phyloP scores from a whole-genome alignment of 148 eudicot genomes.

The Talinum fruticosum region DNA sequence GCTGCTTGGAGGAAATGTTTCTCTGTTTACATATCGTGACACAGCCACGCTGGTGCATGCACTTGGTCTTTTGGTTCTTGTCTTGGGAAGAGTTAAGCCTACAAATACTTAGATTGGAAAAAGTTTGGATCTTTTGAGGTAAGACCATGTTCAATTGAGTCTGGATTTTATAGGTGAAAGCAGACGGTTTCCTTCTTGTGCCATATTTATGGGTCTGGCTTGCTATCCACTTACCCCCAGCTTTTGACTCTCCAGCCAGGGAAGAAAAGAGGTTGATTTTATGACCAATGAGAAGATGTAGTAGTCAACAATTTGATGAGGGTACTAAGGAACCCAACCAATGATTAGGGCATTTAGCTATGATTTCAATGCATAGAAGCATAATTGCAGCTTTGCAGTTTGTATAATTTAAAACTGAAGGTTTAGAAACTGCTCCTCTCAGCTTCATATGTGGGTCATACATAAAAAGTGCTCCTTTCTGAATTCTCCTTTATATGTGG shows the following conservation, averaged over 20 bases:
- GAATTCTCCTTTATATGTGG: too few relatives aligned
- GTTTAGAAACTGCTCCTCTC: not conserved
- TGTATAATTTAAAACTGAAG: not conserved
- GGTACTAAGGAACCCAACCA: not conserved
- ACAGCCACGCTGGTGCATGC: not conserved
- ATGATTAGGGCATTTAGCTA: not conserved
- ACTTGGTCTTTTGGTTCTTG: not conserved
- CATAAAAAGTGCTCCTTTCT: too few relatives aligned
- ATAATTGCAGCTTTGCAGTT: not conserved
- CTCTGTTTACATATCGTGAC: not conserved
- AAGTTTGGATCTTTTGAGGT: not conserved
- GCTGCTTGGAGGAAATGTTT: not conserved
- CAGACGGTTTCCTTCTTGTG: not conserved
- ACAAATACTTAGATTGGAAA: not conserved
- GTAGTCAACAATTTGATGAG: not conserved
- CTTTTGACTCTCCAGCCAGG: not conserved
- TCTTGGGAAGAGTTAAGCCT: not conserved
- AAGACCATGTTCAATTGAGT: not conserved
- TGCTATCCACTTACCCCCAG: too few relatives aligned
- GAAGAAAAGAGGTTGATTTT: not conserved
- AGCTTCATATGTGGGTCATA: not conserved
- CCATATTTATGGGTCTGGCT: not conserved
- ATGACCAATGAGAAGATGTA: not conserved
- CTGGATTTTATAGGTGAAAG: too few relatives aligned
- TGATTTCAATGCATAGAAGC: not conserved